Percentiles rank a stretch among this genome's conserved stretches.
phyloP scores from a whole-genome alignment of 257 asterid species.

The Galeopsis tetrahit region DNA sequence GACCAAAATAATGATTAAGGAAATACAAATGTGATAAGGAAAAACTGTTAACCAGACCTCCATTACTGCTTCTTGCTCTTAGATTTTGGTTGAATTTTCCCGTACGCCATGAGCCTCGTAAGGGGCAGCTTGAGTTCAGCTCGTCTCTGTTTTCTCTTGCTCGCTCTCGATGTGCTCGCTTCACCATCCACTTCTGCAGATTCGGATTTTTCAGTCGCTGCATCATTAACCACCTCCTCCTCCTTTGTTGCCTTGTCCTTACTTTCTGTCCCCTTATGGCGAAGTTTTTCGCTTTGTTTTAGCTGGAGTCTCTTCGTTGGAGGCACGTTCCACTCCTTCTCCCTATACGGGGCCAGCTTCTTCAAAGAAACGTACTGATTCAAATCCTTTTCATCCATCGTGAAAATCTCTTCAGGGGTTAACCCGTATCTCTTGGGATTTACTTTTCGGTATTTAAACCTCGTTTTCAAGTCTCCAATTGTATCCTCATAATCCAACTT shows the following conservation, averaged over 20 bases:
- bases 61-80: slow-evolving; percentile 55
- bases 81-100: slow-evolving; percentile 52
- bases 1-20: too few relatives aligned
- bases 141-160: slow-evolving; percentile 55
- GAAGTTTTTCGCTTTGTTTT: slow-evolving; percentile 38
- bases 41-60: background rate
- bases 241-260: slow-evolving; percentile 35
- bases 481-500: slow-evolving; percentile 87
- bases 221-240: slow-evolving; percentile 33
- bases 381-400: slow-evolving; percentile 69
- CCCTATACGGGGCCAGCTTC: slow-evolving; percentile 80
- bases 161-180: slow-evolving; percentile 43
- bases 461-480: slow-evolving; percentile 77
- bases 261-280: slow-evolving; percentile 27
- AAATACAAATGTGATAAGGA: background rate
- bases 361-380: slow-evolving; percentile 78
- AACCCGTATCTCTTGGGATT: slow-evolving; percentile 64
- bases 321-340: slow-evolving; percentile 83
- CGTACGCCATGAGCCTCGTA: slow-evolving; percentile 62
- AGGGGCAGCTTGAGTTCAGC: slow-evolving; percentile 57
- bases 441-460: slow-evolving; percentile 75
- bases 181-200: slow-evolving; percentile 40
- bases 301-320: slow-evolving; percentile 49
- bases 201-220: slow-evolving; percentile 34
- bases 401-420: slow-evolving; percentile 52